Percentiles rank a stretch among this genome's conserved stretches.
Evolutionary conservation across 1,139 yeast species (phyloP).

Genomic region (Candida sojae): DNA sequence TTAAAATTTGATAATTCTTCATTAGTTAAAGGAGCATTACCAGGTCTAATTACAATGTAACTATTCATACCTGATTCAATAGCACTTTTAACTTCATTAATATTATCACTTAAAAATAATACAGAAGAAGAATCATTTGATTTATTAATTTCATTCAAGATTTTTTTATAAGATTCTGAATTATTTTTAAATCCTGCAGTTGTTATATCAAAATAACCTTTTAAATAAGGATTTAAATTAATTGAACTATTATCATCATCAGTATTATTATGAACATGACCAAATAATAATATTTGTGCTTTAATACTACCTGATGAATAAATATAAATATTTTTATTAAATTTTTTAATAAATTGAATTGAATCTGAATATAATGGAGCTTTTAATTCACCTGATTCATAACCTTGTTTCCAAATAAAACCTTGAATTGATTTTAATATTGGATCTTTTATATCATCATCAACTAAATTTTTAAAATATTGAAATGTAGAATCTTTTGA

Average conservation of each 20-base stretch:
- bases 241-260: slow-evolving; percentile 44
- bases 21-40: slow-evolving; percentile 58
- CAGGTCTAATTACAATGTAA: slow-evolving; percentile 68
- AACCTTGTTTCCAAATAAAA: slow-evolving; percentile 78
- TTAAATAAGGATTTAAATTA: slow-evolving; percentile 55
- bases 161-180: slow-evolving; percentile 56
- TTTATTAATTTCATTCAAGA: slow-evolving; percentile 48
- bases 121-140: slow-evolving; percentile 30
- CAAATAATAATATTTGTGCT: slow-evolving; percentile 80
- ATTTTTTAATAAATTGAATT: slow-evolving; percentile 50
- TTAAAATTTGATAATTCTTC: slow-evolving; percentile 25
- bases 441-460: slow-evolving; percentile 74
- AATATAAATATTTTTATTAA: slow-evolving; percentile 54
- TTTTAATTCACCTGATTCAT: slow-evolving; percentile 66
- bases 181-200: slow-evolving; percentile 78
- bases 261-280: slow-evolving; percentile 48
- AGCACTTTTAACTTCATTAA: slow-evolving; percentile 73
- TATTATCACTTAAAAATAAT: slow-evolving; percentile 76
- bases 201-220: slow-evolving; percentile 81
- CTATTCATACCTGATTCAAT: slow-evolving; percentile 61
- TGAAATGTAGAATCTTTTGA: slow-evolving; percentile 29
- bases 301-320: slow-evolving; percentile 91
- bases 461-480: slow-evolving; percentile 60
- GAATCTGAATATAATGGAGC: slow-evolving; percentile 85
- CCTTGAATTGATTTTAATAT: slow-evolving; percentile 82